A percentile compares a stretch with the other conserved stretches of the same genome.
Evolutionary conservation across 1,284 basidiomycete species (phyloP).

Genomic region (Inonotus hispidus): DNA sequence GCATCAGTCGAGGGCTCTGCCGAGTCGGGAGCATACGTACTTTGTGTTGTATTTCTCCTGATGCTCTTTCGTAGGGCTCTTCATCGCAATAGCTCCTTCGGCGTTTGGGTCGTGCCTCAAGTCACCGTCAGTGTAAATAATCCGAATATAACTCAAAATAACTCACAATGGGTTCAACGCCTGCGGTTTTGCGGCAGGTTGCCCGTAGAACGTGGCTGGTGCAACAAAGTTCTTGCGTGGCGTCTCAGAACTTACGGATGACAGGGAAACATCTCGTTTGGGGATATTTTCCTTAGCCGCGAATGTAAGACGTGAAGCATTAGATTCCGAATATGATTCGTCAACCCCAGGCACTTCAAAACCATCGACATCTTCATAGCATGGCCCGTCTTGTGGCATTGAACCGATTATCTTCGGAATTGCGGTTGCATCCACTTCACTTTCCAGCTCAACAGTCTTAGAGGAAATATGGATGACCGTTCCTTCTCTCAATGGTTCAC

Average conservation of each 20-base stretch:
- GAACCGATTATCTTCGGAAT: slow-evolving; percentile 41
- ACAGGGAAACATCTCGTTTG: background rate
- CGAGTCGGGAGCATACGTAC: slow-evolving; percentile 35
- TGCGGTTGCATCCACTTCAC: slow-evolving; percentile 40
- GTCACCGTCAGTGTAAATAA: slow-evolving; percentile 22
- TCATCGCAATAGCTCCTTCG: slow-evolving; percentile 84
- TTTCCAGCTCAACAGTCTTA: slow-evolving; percentile 60
- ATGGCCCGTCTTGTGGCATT: slow-evolving; percentile 25
- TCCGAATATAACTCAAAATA: background rate
- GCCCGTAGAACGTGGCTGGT: slow-evolving; percentile 56
- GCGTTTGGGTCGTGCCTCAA: slow-evolving; percentile 69
- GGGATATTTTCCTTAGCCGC: background rate
- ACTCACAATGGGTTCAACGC: slow-evolving; percentile 50
- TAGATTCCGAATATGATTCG: slow-evolving; percentile 15
- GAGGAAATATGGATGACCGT: slow-evolving; percentile 47
- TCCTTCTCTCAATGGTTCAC: slow-evolving; percentile 44
- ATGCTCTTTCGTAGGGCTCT: slow-evolving; percentile 66
- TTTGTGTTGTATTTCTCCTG: slow-evolving; percentile 66
- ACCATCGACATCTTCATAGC: slow-evolving; percentile 28
- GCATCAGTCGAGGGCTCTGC: background rate
- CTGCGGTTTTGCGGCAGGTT: slow-evolving; percentile 37
- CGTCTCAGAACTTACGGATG: background rate
- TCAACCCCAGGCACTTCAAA: slow-evolving; percentile 20
- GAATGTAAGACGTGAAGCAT: background rate
- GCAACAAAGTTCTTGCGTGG: slow-evolving; percentile 42